A percentile compares a stretch with the other conserved stretches of the same genome.
Evolutionary conservation across 805 yeast species (phyloP).

Genomic region (Barnettozyma salicaria): DNA sequence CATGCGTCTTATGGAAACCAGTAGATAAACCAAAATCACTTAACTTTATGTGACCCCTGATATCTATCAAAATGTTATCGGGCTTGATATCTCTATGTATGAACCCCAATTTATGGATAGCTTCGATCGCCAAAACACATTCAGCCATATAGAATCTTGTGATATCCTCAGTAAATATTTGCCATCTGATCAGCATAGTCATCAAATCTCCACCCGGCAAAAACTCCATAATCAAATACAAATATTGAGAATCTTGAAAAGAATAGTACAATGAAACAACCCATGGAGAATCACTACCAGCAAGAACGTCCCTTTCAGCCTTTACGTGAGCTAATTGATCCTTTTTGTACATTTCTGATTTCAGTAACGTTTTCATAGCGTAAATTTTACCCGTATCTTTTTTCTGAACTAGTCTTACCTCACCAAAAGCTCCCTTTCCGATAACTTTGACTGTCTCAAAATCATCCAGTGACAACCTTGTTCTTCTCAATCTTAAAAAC

Average conservation of each 20-base stretch:
- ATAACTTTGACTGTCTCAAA: slow-evolving; percentile 96
- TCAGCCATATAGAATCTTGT: slow-evolving; percentile 94
- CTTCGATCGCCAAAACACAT: slow-evolving; percentile 93
- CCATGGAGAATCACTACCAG: slow-evolving; percentile 95
- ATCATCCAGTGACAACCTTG: slow-evolving; percentile 88
- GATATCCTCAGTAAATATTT: slow-evolving; percentile 88
- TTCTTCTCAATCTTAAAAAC: slow-evolving; percentile 77
- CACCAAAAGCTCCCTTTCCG: slow-evolving; percentile 99
- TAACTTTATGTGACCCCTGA: slow-evolving; percentile 80
- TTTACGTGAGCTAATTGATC: slow-evolving; percentile 95
- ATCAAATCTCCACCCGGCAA: slow-evolving; percentile 99
- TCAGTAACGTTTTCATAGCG: slow-evolving; percentile 87
- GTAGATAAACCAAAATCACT: slow-evolving; percentile 98
- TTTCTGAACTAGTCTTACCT: slow-evolving; percentile 90
- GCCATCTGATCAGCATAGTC: slow-evolving; percentile 88
- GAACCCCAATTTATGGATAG: slow-evolving; percentile 90
- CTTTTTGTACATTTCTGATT: slow-evolving; percentile 74
- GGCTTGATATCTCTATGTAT: slow-evolving; percentile 98
- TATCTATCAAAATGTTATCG: slow-evolving; percentile 86
- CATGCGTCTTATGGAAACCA: slow-evolving; percentile 86
- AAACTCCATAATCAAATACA: slow-evolving; percentile 96
- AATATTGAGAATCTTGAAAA: slow-evolving; percentile 86
- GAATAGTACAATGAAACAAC: slow-evolving; percentile 89
- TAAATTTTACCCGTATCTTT: slow-evolving; percentile 92
- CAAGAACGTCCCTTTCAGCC: slow-evolving; percentile 93